Evolutionary conservation across 371 early-diverging fungal species (phyloP).

Genomic region (Rhizopus arrhizus): DNA sequence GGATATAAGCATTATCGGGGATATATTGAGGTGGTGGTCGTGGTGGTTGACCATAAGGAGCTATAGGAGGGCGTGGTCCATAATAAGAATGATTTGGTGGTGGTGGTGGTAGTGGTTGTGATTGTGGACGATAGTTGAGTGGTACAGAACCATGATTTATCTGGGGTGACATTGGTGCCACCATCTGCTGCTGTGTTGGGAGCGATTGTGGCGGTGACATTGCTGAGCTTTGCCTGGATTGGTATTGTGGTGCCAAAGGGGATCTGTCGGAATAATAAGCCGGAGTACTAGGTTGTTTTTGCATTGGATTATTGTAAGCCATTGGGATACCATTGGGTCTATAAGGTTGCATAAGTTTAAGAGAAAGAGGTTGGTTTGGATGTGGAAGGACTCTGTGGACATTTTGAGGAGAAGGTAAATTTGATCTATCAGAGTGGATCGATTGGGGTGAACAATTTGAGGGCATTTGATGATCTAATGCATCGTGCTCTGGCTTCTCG

Average conservation of each 20-base stretch:
- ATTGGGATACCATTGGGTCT: not conserved
- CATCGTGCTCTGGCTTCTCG: not conserved
- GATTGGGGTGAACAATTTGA: not conserved
- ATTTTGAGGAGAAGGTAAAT: constrained; percentile 8
- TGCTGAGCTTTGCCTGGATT: constrained; percentile 3
- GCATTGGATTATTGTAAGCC: not conserved
- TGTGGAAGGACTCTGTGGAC: not conserved
- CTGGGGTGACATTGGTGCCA: constrained; percentile 10
- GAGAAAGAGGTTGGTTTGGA: constrained; percentile 9
- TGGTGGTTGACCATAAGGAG: constrained; percentile 6
- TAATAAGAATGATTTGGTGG: constrained; percentile 14
- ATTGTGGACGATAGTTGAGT: constrained; percentile 2
- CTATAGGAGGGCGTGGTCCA: constrained; percentile 1
- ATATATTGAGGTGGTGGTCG: not conserved
- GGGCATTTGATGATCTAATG: not conserved
- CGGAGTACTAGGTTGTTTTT: not conserved
- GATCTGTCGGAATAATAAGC: constrained; percentile 7
- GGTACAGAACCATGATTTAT: not conserved
- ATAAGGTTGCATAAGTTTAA: constrained; percentile 3
- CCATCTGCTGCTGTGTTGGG: constrained; percentile 1
- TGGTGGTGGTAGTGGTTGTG: constrained; percentile 5
- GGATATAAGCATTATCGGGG: not conserved
- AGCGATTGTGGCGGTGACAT: constrained; percentile 18
- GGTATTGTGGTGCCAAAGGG: constrained; percentile 10
- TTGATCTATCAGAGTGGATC: not conserved